Evolutionary conservation across 2,329 filamentous ascomycete species (phyloP).

Genomic region (Passalora sequoiae): DNA sequence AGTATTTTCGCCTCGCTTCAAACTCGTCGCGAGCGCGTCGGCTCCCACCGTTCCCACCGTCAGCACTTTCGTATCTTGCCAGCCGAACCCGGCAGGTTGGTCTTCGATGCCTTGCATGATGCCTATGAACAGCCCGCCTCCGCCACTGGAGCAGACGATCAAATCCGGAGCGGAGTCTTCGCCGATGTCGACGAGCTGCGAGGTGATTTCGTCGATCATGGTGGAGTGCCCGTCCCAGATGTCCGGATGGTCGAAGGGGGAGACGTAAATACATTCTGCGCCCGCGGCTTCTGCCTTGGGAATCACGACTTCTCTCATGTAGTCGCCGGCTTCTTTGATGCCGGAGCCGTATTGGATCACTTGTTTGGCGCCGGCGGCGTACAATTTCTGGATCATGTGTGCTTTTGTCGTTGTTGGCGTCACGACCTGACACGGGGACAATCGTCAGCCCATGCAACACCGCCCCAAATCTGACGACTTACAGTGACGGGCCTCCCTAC

Average conservation of each 20-base stretch:
- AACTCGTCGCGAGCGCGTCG: slow-evolving; percentile 59
- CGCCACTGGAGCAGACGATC: slow-evolving; percentile 74
- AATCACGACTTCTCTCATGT: slow-evolving; percentile 57
- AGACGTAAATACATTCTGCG: slow-evolving; percentile 55
- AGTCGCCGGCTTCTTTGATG: slow-evolving; percentile 65
- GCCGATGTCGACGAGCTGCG: slow-evolving; percentile 36
- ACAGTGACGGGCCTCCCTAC: slow-evolving; percentile 65
- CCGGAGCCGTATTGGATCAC: slow-evolving; percentile 64
- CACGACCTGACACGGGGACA: no score
- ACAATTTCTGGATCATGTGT: slow-evolving; percentile 67
- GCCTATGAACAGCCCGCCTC: slow-evolving; percentile 74
- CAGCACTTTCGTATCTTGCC: slow-evolving; percentile 50
- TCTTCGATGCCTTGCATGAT: slow-evolving; percentile 65
- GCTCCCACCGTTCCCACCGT: slow-evolving; percentile 73
- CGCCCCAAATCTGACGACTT: no score
- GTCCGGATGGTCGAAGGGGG: slow-evolving; percentile 63
- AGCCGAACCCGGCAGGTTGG: no score
- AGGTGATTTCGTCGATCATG: slow-evolving; percentile 50
- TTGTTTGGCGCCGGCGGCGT: slow-evolving; percentile 59
- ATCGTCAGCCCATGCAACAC: no score
- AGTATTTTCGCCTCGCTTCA: slow-evolving; percentile 50
- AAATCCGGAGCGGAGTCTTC: slow-evolving; percentile 53
- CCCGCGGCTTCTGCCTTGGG: slow-evolving; percentile 37
- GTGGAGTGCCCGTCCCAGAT: slow-evolving; percentile 63
- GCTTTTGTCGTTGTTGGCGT: slow-evolving; percentile 62